Base-by-base conservation (phyloP, 495 filamentous ascomycete genomes). In the Stereocaulon alpinum region DNA sequence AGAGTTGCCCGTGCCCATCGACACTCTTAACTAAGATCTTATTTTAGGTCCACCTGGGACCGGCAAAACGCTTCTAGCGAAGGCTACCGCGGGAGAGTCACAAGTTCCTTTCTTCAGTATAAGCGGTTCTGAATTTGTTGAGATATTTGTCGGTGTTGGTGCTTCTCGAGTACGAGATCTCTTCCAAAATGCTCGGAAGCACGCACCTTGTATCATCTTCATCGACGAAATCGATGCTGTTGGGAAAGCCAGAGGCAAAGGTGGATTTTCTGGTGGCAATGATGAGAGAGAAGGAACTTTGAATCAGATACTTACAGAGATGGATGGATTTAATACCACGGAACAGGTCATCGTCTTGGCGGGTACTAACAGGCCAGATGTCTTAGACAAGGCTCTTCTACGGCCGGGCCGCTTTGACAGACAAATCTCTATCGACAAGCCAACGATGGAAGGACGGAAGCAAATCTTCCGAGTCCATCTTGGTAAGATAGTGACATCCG, bases 221-320 rank as follows among this genome's bases (percentile, higher is more conserved):
- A 96, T 98, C 65, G 93, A 98, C 68, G 93, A 98, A 74, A 98
- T 98, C 61, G 93, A 98, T 74, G 93, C 93, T 40, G 95, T 98
- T 67, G 93, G 93, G 68, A 91, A 90, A 71, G 85, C 91, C 40
- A 83, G 93, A 72, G 76, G 85, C 1, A 89, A 90, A 63, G 75
- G 78, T 41, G 84, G 79, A 63, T 83, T 85, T 55, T 82, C 86
- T 58, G 93, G 93, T 61, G 93, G 93, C 55, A 97, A 96, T 66
- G 94, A 97, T 68, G 93, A 98, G 76, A 83, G 93, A 66, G 93
- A 98, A 71, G 87, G 86, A 49, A 98, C 93, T 2, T 83, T 98
- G 43, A 98, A 98, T 70, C 93, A 98, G 73, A 96, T 98, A 59
- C 79, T 98, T 52, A 98, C 93, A 0, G 94, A 98, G 70, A 98